Evolutionary conservation across 2,329 filamentous ascomycete genomes (phyloP), one percentile per base, ranked within the genome.

Genomic region (Fusarium equiseti): DNA sequence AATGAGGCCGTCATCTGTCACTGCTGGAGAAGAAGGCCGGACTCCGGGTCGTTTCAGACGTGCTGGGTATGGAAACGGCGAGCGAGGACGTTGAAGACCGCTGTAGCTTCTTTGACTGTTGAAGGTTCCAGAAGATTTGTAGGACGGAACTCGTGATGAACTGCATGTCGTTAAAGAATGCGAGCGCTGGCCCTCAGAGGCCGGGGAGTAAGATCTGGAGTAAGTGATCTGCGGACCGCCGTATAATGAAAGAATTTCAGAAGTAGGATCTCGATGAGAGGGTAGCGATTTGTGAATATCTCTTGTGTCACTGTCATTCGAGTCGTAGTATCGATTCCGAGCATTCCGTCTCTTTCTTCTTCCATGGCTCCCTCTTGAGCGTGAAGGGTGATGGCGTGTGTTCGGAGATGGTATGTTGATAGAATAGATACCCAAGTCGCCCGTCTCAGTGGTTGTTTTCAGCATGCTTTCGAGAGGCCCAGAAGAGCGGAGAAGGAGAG

Each of bases 371-470:
- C 76, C 71, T 58, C 77, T 77, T 35, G 74, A 59, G 20, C 77
- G 77, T 63, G 77, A 70, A 15, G 70, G 66, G 9, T 75, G 73
- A 40, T 77, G 76, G 52, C 77, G 77, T 10, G 77, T 73, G 13
- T 77, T 76, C 8, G 78, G 78, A 15, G 81, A 79, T 12, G 67
- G 55, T 6, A 73, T 71, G 38, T 72, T 83, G 70, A 89, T 87
- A 54, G 86, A 88, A 76, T 90, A 90, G 52, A 87, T 79, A 7
- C 88, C 88, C 70, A 89, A 88, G 70, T 91, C 88, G n/a, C 89
- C 88, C 11, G 88, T 89, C 74, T 91, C 89, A 1, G 88, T 90
- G 2, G 87, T 90, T 6, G 86, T 90, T 79, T 87, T 90, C 63
- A 91, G 81, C 89, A 91, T 90, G 76, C 87, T 86, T 71, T 89